Base-by-base conservation (phyloP, 768 basidiomycete genomes). In the Termitomyces titanicus region DNA sequence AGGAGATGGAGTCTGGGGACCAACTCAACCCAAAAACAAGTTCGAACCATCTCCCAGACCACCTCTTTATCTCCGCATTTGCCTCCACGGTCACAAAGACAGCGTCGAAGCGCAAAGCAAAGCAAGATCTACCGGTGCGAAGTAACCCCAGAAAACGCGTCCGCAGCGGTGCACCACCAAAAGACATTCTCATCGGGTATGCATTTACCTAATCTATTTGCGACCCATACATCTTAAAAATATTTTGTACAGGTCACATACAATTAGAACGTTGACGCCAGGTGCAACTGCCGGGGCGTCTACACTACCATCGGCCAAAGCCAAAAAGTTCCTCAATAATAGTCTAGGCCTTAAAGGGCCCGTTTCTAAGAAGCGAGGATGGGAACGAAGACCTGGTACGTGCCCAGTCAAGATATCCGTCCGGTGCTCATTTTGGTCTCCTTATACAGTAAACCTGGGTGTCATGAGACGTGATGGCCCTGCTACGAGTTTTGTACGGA, bases 311-410 rank as follows among this genome's bases (percentile, higher is more conserved):
- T 75, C 83, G 3, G 62, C 72, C 18, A 78, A 77, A 35, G 71
- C 79, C 24, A 70, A 70, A 31, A 79, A 73, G 55, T 88, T 89
- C 65, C 47, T 85, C 3, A 71, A 81, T 38, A 73, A 79, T 13
- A 79, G 66, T 8, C 70, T 88, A 3, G 78, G 76, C 22, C 61
- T 85, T 40, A 80, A 74, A 55, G 75, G 76, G 17, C 56, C 66
- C 15, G 61, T 62, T 52, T 69, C 69, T 43, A 70, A 71, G 39
- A 74, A 71, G 53, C 73, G 73, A 47, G 76, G 77, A 25, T 88
- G 86, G 85, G 78, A 83, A 59, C 73, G 86, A 46, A 73, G 75
- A 64, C 73, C 84, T 47, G 84, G 86, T 86, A 59, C 40, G 75
- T 64, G 13, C 22, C 37, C 27, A 10, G 12, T n/a, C 47, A 46